These are phyloP conservation scores for Quercus tomentella DNA, from an alignment of 331 rosid species.

Conservation along the genomic window DNA sequence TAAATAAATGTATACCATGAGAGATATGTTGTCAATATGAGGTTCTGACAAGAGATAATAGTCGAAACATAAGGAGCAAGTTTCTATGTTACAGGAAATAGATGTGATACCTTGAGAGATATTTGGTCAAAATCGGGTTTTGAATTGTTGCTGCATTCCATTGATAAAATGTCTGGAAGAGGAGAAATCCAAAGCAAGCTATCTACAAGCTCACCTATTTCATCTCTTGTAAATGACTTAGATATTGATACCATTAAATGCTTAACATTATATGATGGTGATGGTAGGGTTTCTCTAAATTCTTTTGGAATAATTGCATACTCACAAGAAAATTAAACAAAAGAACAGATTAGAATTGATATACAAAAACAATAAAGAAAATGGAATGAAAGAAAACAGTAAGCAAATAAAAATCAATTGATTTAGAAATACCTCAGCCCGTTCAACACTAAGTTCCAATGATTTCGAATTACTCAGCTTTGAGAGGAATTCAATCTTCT, in stretches of 20 bases:
- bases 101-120: neutral
- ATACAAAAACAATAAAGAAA: too few species aligned
- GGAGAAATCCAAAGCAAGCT: conserved; percentile 22
- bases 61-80: too few species aligned
- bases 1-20: too few species aligned
- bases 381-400: too few species aligned
- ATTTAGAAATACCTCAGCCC: too few species aligned
- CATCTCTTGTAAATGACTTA: conserved; percentile 3
- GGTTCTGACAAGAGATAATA: too few species aligned
- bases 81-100: too few species aligned
- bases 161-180: neutral
- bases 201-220: neutral
- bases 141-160: neutral
- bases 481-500: too few species aligned
- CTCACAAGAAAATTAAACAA: neutral
- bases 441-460: too few species aligned
- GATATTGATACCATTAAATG: neutral
- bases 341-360: neutral
- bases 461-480: too few species aligned
- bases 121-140: neutral
- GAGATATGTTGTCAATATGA: too few species aligned
- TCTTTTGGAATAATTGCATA: neutral
- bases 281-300: conserved; percentile 4
- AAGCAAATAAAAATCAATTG: too few species aligned
- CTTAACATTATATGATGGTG: conserved; percentile 10